Evolutionary conservation across 352 stramenopile species (phyloP).

Genomic region (Phytophthora hybrid): DNA sequence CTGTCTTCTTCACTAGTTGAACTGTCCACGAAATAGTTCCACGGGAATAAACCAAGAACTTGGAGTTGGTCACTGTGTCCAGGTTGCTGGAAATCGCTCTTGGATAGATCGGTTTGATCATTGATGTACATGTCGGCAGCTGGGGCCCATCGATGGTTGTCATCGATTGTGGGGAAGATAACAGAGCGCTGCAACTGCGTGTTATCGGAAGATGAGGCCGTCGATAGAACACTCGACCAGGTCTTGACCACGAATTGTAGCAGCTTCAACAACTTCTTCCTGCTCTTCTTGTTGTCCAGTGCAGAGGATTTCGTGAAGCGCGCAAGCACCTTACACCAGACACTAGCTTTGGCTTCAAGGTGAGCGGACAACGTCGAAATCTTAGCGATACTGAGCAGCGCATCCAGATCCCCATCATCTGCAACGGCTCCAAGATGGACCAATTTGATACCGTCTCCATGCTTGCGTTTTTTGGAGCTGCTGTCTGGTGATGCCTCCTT

Average conservation of each 20-base stretch:
- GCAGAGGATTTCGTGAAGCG: conserved; percentile 9
- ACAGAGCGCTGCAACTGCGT: conserved; percentile 37
- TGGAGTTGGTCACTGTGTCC: conserved; percentile 32
- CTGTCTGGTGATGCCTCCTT: conserved; percentile 16
- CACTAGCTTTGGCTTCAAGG: conserved; percentile 33
- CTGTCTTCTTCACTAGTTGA: conserved; percentile 5
- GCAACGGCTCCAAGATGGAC: conserved; percentile 35
- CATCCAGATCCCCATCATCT: conserved; percentile 33
- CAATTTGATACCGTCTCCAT: conserved; percentile 35
- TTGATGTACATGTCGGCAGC: conserved; percentile 67
- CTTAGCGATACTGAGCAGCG: conserved; percentile 49
- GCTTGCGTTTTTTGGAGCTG: conserved; percentile 8
- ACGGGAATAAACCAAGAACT: conserved; percentile 67
- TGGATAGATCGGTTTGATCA: conserved; percentile 61
- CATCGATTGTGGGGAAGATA: conserved; percentile 43
- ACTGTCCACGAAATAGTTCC: conserved; percentile 50
- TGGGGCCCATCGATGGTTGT: conserved; percentile 23
- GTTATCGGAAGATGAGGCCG: conserved; percentile 9
- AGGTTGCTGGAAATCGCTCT: conserved; percentile 36
- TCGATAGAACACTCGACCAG: conserved; percentile 37
- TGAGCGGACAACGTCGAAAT: conserved; percentile 39
- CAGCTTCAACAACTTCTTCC: conserved; percentile 45
- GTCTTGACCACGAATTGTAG: conserved; percentile 33
- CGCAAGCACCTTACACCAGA: conserved; percentile 48
- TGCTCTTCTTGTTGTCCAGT: conserved; percentile 28